These are phyloP conservation scores for Phytophthora sojae DNA, from an alignment of 352 stramenopile species.

Conservation along the genomic window DNA sequence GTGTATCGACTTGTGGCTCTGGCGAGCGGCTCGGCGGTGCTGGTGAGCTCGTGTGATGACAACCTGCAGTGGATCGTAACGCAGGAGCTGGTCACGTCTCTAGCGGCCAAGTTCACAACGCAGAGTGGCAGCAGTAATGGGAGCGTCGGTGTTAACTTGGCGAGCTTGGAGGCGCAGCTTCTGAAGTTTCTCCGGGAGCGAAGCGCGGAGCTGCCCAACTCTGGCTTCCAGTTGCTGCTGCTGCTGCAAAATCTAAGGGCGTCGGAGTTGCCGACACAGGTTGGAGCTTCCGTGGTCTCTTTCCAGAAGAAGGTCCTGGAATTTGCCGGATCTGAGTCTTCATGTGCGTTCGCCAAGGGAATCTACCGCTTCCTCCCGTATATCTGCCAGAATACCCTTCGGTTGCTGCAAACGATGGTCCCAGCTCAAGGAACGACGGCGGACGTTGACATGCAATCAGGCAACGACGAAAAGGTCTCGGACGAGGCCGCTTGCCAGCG, in stretches of 20 bases:
- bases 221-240: constrained; percentile 55
- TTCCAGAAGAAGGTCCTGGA: constrained; percentile 56
- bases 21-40: constrained; percentile 36
- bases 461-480: constrained; percentile 5
- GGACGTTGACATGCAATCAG: constrained; percentile 7
- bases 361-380: constrained; percentile 66
- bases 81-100: constrained; percentile 43
- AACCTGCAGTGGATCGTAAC: constrained; percentile 76
- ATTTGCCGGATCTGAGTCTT: constrained; percentile 41
- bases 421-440: constrained; percentile 21
- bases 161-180: constrained; percentile 25
- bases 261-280: constrained; percentile 7
- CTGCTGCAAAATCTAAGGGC: constrained; percentile 48
- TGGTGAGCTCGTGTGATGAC: constrained; percentile 58
- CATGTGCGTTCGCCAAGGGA: constrained; percentile 39
- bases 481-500: constrained; percentile 19
- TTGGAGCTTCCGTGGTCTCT: constrained; percentile 31
- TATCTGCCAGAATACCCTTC: constrained; percentile 61
- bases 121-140: constrained; percentile 13
- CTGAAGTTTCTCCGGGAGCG: constrained; percentile 42
- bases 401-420: constrained; percentile 32
- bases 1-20: constrained; percentile 46
- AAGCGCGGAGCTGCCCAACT: constrained; percentile 48
- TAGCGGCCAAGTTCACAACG: constrained; percentile 35
- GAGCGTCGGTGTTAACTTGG: background rate